A percentile compares a stretch with the other conserved stretches of the same genome.
Evolutionary conservation across 306 rosid genomes (phyloP).

Genomic region (Luffa aegyptiaca): DNA sequence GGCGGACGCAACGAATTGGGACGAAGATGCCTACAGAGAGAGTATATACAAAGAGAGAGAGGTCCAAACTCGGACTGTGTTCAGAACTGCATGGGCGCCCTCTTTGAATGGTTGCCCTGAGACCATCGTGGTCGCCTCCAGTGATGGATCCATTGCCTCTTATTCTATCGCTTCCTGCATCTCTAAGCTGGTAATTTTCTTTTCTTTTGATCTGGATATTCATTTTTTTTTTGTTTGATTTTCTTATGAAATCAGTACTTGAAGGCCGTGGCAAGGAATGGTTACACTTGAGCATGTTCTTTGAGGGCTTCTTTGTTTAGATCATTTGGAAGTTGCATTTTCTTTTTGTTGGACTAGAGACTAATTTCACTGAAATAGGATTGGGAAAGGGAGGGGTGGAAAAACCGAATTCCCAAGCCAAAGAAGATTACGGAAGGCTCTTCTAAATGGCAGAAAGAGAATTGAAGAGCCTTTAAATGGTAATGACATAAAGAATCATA

Average conservation of each 20-base stretch:
- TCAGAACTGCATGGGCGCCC: slow-evolving; percentile 83
- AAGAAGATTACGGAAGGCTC: neutral
- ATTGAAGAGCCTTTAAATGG: neutral
- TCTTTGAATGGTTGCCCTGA: slow-evolving; percentile 42
- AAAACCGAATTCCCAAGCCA: neutral
- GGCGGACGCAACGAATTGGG: slow-evolving; percentile 84
- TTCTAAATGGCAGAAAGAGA: neutral
- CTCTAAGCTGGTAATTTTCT: slow-evolving; percentile 39
- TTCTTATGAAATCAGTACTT: neutral
- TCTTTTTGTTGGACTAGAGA: neutral
- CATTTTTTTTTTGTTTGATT: neutral
- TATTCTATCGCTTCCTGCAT: slow-evolving; percentile 57
- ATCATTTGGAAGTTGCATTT: neutral
- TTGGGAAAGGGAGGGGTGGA: neutral
- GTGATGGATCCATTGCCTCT: slow-evolving; percentile 78
- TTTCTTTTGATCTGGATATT: neutral
- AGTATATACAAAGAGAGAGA: slow-evolving; percentile 53
- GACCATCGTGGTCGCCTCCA: slow-evolving; percentile 58
- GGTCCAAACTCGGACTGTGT: slow-evolving; percentile 73
- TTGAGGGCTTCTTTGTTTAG: neutral
- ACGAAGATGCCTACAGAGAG: slow-evolving; percentile 70
- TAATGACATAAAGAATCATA: neutral
- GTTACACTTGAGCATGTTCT: neutral
- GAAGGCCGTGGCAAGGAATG: neutral
- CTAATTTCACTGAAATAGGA: neutral